Evolutionary conservation across 106 monocot species (phyloP).

Genomic region (Dioscorea dumetorum): DNA sequence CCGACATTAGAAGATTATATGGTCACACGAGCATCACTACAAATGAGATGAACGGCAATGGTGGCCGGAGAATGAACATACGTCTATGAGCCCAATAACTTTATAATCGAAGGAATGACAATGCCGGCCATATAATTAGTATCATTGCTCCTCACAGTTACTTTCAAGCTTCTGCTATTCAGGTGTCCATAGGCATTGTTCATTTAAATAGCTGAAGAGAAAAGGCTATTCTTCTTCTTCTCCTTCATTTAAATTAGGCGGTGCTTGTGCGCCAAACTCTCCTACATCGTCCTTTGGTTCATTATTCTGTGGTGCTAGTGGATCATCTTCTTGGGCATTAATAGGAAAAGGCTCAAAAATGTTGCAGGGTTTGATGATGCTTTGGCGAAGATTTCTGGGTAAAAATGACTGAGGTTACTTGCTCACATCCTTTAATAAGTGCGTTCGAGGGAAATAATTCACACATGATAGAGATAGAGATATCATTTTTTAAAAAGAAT

Average conservation of each 20-base stretch:
- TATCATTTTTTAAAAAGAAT: no score
- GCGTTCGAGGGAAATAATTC: no score
- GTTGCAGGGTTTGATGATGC: constrained; percentile 35
- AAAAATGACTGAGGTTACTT: constrained; percentile 20
- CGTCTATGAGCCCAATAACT: constrained; percentile 34
- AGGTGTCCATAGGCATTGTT: constrained; percentile 61
- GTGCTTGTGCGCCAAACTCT: background rate
- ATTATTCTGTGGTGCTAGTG: background rate
- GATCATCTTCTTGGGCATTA: constrained; percentile 22
- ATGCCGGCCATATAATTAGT: constrained; percentile 57
- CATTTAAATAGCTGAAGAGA: constrained; percentile 56
- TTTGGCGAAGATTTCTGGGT: constrained; percentile 11
- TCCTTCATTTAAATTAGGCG: constrained; percentile 34
- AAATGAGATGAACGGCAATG: constrained; percentile 52
- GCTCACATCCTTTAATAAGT: no score
- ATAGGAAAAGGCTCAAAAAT: constrained; percentile 35
- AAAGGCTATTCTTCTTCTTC: constrained; percentile 7
- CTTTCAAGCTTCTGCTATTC: constrained; percentile 3
- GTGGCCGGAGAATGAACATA: constrained; percentile 43
- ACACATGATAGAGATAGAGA: no score
- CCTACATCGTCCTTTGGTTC: no score
- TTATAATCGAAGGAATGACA: constrained; percentile 39
- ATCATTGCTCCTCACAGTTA: no score
- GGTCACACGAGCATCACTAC: constrained; percentile 70
- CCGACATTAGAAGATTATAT: constrained; percentile 60